These are phyloP conservation scores for Aspergillus bertholletiae DNA, from an alignment of 495 filamentous ascomycete genomes.

Conservation along the genomic window DNA sequence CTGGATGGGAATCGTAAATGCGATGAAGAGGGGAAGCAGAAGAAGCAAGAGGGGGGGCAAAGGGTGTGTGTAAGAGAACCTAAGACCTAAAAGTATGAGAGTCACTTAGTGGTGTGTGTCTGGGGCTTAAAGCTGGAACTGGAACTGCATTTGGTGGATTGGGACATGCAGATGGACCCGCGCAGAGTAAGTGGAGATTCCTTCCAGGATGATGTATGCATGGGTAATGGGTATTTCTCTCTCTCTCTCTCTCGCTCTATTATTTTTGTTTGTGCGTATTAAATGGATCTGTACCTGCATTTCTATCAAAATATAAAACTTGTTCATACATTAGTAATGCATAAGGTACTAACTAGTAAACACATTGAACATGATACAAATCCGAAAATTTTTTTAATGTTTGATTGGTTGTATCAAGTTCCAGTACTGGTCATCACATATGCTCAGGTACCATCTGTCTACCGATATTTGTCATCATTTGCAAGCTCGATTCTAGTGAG, in stretches of 20 bases:
- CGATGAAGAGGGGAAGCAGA: background rate
- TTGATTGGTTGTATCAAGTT: background rate
- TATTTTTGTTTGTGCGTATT: too few relatives aligned
- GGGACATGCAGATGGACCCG: background rate
- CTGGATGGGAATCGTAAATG: background rate
- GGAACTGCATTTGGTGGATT: too few relatives aligned
- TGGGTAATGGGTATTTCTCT: too few relatives aligned
- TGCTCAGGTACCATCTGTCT: background rate
- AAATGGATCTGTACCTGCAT: too few relatives aligned
- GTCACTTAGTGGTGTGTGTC: too few relatives aligned
- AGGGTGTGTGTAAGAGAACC: too few relatives aligned
- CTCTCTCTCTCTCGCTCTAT: too few relatives aligned
- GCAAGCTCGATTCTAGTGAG: too few relatives aligned
- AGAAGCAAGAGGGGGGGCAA: background rate
- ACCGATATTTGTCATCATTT: background rate
- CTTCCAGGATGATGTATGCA: background rate
- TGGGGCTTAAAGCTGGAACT: background rate
- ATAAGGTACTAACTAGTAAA: background rate
- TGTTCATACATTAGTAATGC: background rate
- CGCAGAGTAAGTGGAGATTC: background rate
- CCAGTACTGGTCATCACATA: background rate
- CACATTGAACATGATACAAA: background rate
- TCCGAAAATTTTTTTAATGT: background rate
- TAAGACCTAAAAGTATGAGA: background rate
- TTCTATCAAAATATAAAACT: background rate